Evolutionary conservation across 1,284 basidiomycete genomes (phyloP).

Genomic region (Trametes sp.): DNA sequence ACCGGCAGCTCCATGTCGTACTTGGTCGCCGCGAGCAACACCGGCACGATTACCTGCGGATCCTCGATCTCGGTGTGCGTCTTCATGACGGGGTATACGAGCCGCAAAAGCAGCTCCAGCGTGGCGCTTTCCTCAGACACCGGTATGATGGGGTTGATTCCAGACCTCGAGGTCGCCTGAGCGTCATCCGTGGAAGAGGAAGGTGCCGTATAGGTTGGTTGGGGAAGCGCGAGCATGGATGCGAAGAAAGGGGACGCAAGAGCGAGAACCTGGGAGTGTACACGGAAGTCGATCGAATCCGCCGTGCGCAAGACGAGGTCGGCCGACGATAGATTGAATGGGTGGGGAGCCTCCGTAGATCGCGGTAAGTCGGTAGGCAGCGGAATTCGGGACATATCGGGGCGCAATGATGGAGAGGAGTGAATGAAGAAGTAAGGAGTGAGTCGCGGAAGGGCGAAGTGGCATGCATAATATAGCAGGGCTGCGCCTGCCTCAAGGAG

Average conservation of each 20-base stretch:
- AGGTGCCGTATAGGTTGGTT: too few species aligned
- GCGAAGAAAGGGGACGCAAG: slow-evolving; percentile 48
- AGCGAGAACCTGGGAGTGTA: slow-evolving; percentile 22
- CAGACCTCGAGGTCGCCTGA: neutral
- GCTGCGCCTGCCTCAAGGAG: too few species aligned
- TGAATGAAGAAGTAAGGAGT: too few species aligned
- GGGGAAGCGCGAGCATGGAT: slow-evolving; percentile 25
- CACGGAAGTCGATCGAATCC: slow-evolving; percentile 27
- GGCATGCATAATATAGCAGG: too few species aligned
- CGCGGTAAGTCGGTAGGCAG: too few species aligned
- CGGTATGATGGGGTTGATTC: neutral
- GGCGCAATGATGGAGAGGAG: too few species aligned
- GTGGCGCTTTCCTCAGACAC: slow-evolving; percentile 20
- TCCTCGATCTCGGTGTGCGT: slow-evolving; percentile 8
- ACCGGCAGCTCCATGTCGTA: slow-evolving; percentile 28
- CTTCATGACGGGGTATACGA: slow-evolving; percentile 32
- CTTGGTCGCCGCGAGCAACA: slow-evolving; percentile 27
- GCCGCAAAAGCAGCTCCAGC: slow-evolving; percentile 25
- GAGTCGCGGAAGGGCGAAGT: too few species aligned
- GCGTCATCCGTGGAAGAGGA: too few species aligned
- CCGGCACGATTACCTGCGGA: slow-evolving; percentile 8
- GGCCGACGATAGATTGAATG: too few species aligned
- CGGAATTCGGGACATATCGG: too few species aligned
- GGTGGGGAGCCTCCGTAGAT: too few species aligned
- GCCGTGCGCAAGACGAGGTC: slow-evolving; percentile 26